Evolutionary conservation across 768 basidiomycete species (phyloP).

Genomic region (Pisolithus sp.): DNA sequence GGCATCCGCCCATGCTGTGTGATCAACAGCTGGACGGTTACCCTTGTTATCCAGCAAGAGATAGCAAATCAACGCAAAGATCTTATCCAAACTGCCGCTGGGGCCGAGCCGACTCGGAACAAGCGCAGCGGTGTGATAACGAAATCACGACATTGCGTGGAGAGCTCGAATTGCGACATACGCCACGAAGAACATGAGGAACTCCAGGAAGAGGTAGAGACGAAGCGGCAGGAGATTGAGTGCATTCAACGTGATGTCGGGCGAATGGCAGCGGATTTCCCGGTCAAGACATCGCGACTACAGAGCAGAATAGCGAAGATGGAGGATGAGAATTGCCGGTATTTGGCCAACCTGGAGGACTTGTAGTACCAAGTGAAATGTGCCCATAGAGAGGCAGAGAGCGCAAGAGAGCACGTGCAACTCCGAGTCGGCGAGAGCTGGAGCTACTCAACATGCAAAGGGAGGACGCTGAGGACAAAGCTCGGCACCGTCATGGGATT

Average conservation of each 20-base stretch:
- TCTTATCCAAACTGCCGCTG: slow-evolving; percentile 47
- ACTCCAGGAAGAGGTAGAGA: slow-evolving; percentile 38
- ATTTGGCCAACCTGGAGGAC: slow-evolving; percentile 13
- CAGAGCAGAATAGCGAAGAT: slow-evolving; percentile 22
- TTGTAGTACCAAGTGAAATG: slow-evolving; percentile 26
- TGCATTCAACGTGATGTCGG: slow-evolving; percentile 35
- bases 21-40: slow-evolving; percentile 32
- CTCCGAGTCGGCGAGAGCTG: too few species aligned
- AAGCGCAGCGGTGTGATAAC: slow-evolving; percentile 38
- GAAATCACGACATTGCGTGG: slow-evolving; percentile 41
- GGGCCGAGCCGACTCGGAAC: slow-evolving; percentile 46
- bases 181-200: slow-evolving; percentile 38
- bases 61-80: slow-evolving; percentile 43
- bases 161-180: slow-evolving; percentile 42
- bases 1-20: slow-evolving; percentile 38
- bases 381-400: too few species aligned
- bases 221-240: slow-evolving; percentile 37
- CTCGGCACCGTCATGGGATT: too few species aligned
- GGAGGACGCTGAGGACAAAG: too few species aligned
- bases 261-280: slow-evolving; percentile 34
- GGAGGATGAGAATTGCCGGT: slow-evolving; percentile 19
- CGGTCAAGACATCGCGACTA: slow-evolving; percentile 30
- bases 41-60: slow-evolving; percentile 50
- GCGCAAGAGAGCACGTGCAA: too few species aligned
- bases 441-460: too few species aligned